Percentiles rank a stretch among this genome's conserved stretches.
Conservation (phyloP, 2,329 filamentous ascomycete species). For the Penicillium verrucosum region DNA sequence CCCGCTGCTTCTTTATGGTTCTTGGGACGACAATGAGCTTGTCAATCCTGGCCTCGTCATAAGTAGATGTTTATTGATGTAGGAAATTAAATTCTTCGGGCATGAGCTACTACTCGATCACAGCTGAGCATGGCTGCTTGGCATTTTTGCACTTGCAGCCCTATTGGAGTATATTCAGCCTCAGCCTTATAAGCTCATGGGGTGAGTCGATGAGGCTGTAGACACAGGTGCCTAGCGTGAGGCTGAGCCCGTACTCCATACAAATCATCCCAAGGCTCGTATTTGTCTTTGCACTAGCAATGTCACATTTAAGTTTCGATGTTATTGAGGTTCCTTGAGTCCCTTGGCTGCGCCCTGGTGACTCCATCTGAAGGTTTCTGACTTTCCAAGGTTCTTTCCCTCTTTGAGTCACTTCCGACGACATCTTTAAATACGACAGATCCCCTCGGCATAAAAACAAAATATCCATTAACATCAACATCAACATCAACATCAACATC, state of each 20-base stretch:
- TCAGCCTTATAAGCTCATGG: neutral
- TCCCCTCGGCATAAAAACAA: neutral
- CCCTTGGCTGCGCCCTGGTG: neutral
- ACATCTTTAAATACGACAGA: neutral
- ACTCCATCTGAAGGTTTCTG: neutral
- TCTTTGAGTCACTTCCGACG: neutral
- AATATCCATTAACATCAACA: neutral
- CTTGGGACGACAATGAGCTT: constrained; percentile 29
- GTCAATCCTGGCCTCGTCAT: constrained; percentile 27
- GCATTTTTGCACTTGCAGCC: neutral
- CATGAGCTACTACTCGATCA: neutral
- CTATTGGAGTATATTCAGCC: neutral
- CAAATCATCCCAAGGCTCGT: neutral
- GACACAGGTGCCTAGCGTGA: neutral
- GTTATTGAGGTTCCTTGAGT: neutral
- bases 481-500: neutral
- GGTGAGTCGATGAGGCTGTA: neutral
- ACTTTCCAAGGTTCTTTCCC: neutral
- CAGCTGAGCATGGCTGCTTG: neutral
- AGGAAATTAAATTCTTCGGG: too few species aligned
- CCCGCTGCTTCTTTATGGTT: constrained; percentile 33
- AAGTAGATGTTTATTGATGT: neutral
- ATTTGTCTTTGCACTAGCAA: neutral
- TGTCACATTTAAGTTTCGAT: neutral
- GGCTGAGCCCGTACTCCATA: neutral